phyloP scores from a whole-genome alignment of 2,329 filamentous ascomycete species.

The Epicoccum sorghinum region DNA sequence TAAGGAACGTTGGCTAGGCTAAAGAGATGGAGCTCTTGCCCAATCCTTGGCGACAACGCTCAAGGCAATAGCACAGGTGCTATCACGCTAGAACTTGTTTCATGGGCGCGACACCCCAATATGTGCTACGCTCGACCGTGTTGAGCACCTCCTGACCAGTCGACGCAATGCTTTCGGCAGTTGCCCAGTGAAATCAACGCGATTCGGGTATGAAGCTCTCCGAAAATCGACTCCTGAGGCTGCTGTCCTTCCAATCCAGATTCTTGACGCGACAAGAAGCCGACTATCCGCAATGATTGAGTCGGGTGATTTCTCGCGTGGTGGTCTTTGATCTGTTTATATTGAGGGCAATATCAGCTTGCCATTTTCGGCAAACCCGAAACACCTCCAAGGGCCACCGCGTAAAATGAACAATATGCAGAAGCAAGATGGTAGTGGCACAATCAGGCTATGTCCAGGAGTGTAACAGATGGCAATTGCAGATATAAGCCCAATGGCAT shows the following conservation, averaged over 20 bases:
- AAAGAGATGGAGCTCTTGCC: not conserved
- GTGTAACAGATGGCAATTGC: constrained; percentile 13
- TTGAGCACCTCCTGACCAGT: not conserved
- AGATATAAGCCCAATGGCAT: constrained; percentile 9
- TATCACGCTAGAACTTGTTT: not conserved
- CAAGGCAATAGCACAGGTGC: not conserved
- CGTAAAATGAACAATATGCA: constrained; percentile 30
- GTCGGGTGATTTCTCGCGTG: constrained; percentile 20
- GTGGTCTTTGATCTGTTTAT: constrained; percentile 19
- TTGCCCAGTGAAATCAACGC: not conserved
- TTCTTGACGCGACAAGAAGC: constrained; percentile 12
- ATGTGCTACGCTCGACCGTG: not conserved
- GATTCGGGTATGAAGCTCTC: not conserved
- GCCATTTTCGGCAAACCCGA: constrained; percentile 22
- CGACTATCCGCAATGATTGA: constrained; percentile 26
- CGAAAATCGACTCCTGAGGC: not conserved
- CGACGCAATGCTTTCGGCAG: not conserved
- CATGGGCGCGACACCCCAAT: not conserved
- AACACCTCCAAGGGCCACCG: constrained; percentile 27
- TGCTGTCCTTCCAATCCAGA: not conserved
- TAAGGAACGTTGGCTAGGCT: not conserved
- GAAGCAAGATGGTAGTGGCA: constrained; percentile 1
- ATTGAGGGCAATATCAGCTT: constrained; percentile 32
- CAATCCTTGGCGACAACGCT: not conserved
- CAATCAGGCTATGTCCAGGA: constrained; percentile 10